Conservation (phyloP, 2,329 filamentous ascomycete species). For the Byssoonygena ceratinophila region DNA sequence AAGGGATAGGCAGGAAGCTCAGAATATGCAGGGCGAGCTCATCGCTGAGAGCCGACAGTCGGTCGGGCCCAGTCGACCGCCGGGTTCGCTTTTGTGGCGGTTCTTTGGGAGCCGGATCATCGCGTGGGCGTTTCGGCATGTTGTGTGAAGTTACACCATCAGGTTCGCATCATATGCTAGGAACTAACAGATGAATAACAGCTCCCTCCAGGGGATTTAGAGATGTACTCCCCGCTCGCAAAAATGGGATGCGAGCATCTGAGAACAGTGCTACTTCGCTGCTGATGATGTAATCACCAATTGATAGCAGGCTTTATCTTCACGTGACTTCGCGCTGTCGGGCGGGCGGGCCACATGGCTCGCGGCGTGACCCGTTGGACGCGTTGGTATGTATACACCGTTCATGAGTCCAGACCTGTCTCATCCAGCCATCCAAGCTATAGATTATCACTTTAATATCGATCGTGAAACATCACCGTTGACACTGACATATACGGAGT, state of each 20-base stretch:
- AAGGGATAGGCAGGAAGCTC: conserved; percentile 58
- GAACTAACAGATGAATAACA: not conserved
- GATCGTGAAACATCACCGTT: no score
- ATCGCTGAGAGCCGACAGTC: conserved; percentile 65
- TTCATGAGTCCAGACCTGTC: no score
- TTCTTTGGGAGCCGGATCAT: conserved; percentile 6
- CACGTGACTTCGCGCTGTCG: not conserved
- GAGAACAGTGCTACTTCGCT: not conserved
- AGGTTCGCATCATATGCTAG: not conserved
- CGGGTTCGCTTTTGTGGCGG: conserved; percentile 14
- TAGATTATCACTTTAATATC: no score
- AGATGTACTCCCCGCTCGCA: no score
- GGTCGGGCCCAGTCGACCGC: conserved; percentile 38
- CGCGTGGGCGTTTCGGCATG: conserved; percentile 16
- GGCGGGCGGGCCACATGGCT: no score
- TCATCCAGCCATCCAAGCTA: not conserved
- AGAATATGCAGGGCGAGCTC: conserved; percentile 80
- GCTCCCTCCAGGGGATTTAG: not conserved
- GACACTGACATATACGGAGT: no score
- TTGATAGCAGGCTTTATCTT: not conserved
- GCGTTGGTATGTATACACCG: no score
- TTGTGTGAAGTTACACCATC: not conserved
- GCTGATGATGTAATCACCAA: conserved; percentile 1
- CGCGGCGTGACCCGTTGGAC: no score
- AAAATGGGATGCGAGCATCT: no score